These are phyloP conservation scores for Gonium pectorale DNA, from an alignment of 139 green algal genomes.

Conservation along the genomic window DNA sequence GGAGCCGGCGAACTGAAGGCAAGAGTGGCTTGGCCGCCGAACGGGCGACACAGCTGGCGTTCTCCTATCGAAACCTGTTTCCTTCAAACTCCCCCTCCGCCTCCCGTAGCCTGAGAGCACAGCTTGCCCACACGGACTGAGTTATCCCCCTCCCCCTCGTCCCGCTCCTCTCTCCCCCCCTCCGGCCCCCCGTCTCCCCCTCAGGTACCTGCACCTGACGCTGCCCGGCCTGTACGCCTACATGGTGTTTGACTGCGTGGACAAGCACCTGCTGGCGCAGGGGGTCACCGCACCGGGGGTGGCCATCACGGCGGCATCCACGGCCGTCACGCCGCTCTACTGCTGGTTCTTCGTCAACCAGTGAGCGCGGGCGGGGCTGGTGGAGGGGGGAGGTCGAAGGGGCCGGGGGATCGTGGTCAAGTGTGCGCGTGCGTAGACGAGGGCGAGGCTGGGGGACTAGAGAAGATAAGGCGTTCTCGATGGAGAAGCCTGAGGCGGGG, in stretches of 20 bases:
- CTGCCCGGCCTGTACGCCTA: constrained; percentile 49
- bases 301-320: constrained; percentile 34
- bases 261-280: constrained; percentile 50
- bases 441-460: background rate
- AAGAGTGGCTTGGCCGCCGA: too few relatives aligned
- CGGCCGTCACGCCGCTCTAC: constrained; percentile 37
- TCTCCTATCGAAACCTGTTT: too few relatives aligned
- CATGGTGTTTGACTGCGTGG: constrained; percentile 49
- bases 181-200: background rate
- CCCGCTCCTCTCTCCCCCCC: background rate
- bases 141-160: too few relatives aligned
- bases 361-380: background rate
- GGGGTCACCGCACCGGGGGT: constrained; percentile 32
- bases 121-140: too few relatives aligned
- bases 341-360: constrained; percentile 41
- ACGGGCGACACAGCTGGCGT: too few relatives aligned
- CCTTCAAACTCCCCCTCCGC: too few relatives aligned
- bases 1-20: too few relatives aligned
- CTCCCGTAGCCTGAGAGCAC: too few relatives aligned
- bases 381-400: background rate
- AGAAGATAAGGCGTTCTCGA: background rate
- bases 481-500: too few relatives aligned
- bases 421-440: background rate
- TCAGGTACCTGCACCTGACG: constrained; percentile 52
- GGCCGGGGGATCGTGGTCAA: too few relatives aligned